Base-by-base conservation (phyloP, 768 basidiomycete species). In the Leccinum arenicola region DNA sequence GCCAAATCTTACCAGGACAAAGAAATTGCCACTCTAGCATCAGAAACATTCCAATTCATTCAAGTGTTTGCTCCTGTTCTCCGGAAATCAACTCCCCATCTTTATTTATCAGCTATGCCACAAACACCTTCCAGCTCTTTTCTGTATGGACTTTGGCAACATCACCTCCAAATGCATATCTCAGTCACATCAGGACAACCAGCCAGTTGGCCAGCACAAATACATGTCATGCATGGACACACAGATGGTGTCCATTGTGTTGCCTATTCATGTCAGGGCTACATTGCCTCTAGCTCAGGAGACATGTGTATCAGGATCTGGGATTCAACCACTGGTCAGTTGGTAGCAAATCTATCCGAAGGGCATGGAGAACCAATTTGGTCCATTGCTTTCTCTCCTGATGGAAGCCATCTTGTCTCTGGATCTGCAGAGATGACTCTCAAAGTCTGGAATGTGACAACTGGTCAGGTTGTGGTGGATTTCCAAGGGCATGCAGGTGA, bases 1-100 rank as follows among this genome's bases (percentile, higher is more conserved):
- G 17, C 38, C 8, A n/a, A 1, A 8, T 40, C 3, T 40, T n/a
- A 40, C 36, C 9, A 40, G 38, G 38, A 9, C 8, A 8, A 40
- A 17, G 38, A 53, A 12, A 27, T 29, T 15, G 29, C 36, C 7
- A 47, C 12, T 1, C 10, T 61, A 3, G 60, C 56, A 57, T 61
- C 40, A 35, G 56, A 57, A 21, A 40, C 52, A 33, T 57, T 14
- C 38, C 47, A 33, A 36, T 57, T 57, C n/a, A 54, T 61, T 7
- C 45, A 56, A 45, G 60, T 49, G 8, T 60, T 60, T 36, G 23
- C 14, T 15, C 36, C 36, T 38, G 36, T 38, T 38, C 17, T 38
- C 7, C 7, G 17, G 8, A 38, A 38, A 17, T 38, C 38, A 38
- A 38, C 38, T 17, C 38, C 38, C 17, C 38, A 38, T 38, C 36